These are phyloP conservation scores for Eragrostis curvula DNA, from an alignment of 176 grass and related monocot species.

Conservation along the genomic window DNA sequence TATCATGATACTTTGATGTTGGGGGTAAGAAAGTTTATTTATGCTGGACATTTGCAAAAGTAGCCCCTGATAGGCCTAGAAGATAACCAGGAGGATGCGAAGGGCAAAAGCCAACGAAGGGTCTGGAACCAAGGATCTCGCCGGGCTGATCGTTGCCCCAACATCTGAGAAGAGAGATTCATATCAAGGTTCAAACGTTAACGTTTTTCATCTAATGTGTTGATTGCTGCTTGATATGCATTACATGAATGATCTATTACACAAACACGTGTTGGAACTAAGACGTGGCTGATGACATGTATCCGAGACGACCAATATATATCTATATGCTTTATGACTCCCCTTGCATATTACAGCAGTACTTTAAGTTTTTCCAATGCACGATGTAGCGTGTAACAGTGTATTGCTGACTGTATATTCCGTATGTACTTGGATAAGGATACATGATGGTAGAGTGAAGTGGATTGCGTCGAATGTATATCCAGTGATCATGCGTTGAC, in stretches of 20 bases:
- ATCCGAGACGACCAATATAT: neutral
- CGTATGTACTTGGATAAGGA: neutral
- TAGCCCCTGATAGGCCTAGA: no score
- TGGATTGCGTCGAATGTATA: neutral
- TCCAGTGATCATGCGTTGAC: slow-evolving; percentile 2
- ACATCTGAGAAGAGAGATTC: neutral
- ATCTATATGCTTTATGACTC: neutral
- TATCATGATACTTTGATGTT: neutral
- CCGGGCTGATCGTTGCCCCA: no score
- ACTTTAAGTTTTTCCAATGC: slow-evolving; percentile 4
- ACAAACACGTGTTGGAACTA: neutral
- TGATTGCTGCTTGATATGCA: neutral
- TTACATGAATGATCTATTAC: neutral
- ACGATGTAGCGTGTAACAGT: neutral
- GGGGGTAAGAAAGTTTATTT: no score
- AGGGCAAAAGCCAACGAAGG: no score
- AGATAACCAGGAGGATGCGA: no score
- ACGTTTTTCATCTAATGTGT: neutral
- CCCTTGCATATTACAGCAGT: neutral
- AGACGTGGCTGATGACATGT: neutral
- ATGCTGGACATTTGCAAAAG: no score
- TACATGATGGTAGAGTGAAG: neutral
- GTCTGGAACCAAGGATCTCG: no score
- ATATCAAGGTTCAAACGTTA: neutral
- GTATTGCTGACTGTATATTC: neutral